Conservation (phyloP, 2,329 filamentous ascomycete species). For the Amphichorda felina region DNA sequence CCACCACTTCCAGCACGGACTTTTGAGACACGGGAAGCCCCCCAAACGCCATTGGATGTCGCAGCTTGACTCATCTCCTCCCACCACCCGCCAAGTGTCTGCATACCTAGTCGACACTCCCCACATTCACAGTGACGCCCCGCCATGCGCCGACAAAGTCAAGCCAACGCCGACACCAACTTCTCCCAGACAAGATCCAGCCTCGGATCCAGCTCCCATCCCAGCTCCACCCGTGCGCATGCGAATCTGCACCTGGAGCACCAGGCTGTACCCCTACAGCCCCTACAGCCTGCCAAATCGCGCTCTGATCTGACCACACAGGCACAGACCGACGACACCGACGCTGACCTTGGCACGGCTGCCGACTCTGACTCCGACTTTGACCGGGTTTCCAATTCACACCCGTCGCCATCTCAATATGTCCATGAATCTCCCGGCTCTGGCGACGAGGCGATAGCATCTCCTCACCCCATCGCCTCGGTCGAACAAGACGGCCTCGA, state of each 20-base stretch:
- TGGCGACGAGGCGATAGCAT: slow-evolving; percentile 5
- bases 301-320: not conserved
- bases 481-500: slow-evolving; percentile 4
- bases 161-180: not conserved
- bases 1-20: no score
- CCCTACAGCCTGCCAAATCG: slow-evolving; percentile 1
- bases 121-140: no score
- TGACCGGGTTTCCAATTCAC: not conserved
- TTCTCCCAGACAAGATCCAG: not conserved
- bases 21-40: no score
- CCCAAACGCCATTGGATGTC: no score
- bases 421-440: not conserved
- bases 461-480: not conserved
- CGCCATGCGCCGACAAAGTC: not conserved
- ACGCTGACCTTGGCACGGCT: no score
- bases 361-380: not conserved
- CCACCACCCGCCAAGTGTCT: no score
- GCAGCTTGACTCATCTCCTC: no score
- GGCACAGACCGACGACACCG: not conserved
- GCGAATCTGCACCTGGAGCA: slow-evolving; percentile 2
- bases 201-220: no score
- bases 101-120: no score
- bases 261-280: slow-evolving; percentile 3
- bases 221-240: slow-evolving; percentile 3
- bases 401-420: slow-evolving; percentile 1